Evolutionary conservation across 495 filamentous ascomycete genomes (phyloP).

Genomic region (Aspergillus sclerotiicarbonarius): DNA sequence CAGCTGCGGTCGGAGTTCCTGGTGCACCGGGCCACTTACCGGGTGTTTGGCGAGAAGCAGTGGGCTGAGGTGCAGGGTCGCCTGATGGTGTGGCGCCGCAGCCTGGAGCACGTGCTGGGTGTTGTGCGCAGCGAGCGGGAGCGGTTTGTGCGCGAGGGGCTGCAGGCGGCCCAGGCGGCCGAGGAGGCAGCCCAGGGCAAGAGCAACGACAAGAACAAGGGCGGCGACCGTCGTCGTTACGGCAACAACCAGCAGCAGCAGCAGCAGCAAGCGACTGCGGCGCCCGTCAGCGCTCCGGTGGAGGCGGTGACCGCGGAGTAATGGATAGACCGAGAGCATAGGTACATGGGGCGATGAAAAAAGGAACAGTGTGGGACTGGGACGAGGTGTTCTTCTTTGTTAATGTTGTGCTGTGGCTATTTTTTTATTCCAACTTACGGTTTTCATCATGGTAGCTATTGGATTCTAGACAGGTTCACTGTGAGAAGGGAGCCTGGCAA

Average conservation of each 20-base stretch:
- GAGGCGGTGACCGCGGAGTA: constrained; percentile 4
- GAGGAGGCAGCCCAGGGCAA: constrained; percentile 28
- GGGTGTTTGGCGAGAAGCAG: constrained; percentile 96
- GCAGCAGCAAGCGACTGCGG: neutral
- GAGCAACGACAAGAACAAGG: constrained; percentile 30
- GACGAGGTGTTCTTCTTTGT: neutral
- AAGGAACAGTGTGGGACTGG: neutral
- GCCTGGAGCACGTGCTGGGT: constrained; percentile 68
- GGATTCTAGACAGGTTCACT: constrained; percentile 17
- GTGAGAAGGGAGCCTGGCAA: constrained; percentile 16
- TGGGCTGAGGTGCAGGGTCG: constrained; percentile 90
- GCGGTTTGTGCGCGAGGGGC: constrained; percentile 50
- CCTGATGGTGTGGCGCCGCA: constrained; percentile 84
- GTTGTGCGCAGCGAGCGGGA: constrained; percentile 77
- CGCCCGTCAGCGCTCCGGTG: neutral
- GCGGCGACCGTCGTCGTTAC: constrained; percentile 34
- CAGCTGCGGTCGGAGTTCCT: constrained; percentile 90
- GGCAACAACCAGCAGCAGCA: constrained; percentile 16
- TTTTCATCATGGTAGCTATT: constrained; percentile 17
- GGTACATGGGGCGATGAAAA: neutral
- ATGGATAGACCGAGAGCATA: neutral
- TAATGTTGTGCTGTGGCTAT: neutral
- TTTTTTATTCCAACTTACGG: neutral
- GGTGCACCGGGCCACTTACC: constrained; percentile 89
- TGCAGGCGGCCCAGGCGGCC: constrained; percentile 34